phyloP scores from a whole-genome alignment of 148 eudicot species.

The Rhododendron kiyosumense region DNA sequence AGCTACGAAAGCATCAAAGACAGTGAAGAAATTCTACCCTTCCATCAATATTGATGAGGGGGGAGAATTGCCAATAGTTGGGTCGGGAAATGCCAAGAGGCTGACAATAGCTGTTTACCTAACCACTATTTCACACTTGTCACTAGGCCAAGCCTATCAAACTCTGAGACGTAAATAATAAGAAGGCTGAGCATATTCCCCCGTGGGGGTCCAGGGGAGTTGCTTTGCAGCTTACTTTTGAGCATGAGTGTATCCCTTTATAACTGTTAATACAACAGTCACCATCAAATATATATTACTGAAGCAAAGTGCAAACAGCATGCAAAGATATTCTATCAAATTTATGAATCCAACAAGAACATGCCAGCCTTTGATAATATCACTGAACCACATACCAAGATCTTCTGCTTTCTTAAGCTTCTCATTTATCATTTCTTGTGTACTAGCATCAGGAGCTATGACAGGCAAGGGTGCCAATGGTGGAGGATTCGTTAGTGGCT shows the following conservation, averaged over 20 bases:
- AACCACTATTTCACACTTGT: not conserved
- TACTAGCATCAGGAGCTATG: conserved; percentile 77
- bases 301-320: not conserved
- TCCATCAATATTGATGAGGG: not conserved
- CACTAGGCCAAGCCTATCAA: not conserved
- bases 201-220: not conserved
- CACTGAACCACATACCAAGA: conserved; percentile 46
- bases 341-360: not conserved
- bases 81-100: not conserved
- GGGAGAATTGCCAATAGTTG: not conserved
- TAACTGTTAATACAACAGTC: no score
- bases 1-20: not conserved
- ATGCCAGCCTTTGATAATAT: not conserved
- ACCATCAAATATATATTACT: no score
- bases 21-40: not conserved
- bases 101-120: not conserved
- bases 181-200: not conserved
- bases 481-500: conserved; percentile 73
- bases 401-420: conserved; percentile 96
- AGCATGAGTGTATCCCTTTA: not conserved
- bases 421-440: conserved; percentile 93
- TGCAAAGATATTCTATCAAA: not conserved
- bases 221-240: not conserved
- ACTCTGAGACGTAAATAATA: not conserved
- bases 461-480: conserved; percentile 61